Base-by-base conservation (phyloP, 805 yeast species). In the Candida morakotiae region DNA sequence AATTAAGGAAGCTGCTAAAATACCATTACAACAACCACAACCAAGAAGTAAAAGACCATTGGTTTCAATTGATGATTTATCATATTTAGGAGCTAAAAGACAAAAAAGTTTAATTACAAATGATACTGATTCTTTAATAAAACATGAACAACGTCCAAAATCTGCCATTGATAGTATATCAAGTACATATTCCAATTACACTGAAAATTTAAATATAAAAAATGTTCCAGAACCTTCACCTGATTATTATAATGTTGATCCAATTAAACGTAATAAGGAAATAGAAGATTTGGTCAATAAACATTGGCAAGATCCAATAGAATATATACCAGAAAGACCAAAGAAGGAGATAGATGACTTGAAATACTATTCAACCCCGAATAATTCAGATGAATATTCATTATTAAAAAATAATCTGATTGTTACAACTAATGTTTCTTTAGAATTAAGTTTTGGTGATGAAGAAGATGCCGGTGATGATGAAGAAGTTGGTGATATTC, bases 291-390 rank as follows among this genome's bases (percentile, higher is more conserved):
- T 34, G 11, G 38, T 34, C 5, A 24, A 27, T 15, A 19, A 13
- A 13, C 38, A 34, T 28, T 34, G 38, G 38, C 26, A 28, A 34
- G 27, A 35, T 25, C 36, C 30, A 26, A 33, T 39, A 11, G 42
- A 39, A 31, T 9, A 5, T 21, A 34, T 34, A 9, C 38, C 38
- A 10, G 38, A 34, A 16, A 27, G 9, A 14, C 23, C 26, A 33
- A 10, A 23, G 13, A 23, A 20, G 19, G 49, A 58, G 9, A 47
- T 53, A n/a, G 42, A 40, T 11, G 51, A 53, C 34, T 40, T 53
- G 40, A 31, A 46, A 17, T 34, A 55, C 38, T 44, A 62, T 59
- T 39, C 55, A 41, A 28, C 57, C 52, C 44, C 60, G 34, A 36
- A 49, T 41, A 44, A 41, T 30, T 23, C 41, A 21, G 31, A 44